These are phyloP conservation scores for Eimeria tenella DNA, from an alignment of 169 alveolate species.

Conservation along the genomic window DNA sequence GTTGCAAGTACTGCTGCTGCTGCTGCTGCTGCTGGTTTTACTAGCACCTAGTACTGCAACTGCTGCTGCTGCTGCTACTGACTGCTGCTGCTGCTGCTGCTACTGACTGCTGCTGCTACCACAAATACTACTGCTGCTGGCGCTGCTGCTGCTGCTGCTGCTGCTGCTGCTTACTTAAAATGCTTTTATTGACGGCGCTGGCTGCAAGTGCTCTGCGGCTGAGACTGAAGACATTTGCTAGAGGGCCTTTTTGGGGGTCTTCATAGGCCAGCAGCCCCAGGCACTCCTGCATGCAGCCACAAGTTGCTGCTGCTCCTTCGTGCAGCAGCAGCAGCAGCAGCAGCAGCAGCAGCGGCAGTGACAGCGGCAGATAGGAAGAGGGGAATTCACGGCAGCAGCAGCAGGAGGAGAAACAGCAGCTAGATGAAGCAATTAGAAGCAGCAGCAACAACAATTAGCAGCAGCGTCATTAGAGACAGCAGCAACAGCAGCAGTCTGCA, in stretches of 20 bases:
- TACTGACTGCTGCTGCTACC: background rate
- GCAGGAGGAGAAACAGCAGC: background rate
- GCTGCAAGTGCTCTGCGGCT: background rate
- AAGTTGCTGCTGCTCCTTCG: slow-evolving; percentile 26
- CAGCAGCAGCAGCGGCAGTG: background rate
- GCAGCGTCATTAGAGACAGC: too few relatives aligned
- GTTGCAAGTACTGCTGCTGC: slow-evolving; percentile 30
- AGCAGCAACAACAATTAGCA: background rate
- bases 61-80: slow-evolving; percentile 57
- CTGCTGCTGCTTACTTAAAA: background rate
- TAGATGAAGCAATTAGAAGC: background rate
- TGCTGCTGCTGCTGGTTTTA: too few relatives aligned
- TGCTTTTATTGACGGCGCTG: background rate
- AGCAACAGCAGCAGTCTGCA: too few relatives aligned
- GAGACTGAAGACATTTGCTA: background rate
- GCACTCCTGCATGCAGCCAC: background rate
- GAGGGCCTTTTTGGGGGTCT: background rate
- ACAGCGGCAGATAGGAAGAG: background rate
- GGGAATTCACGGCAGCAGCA: background rate
- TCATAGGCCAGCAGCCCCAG: background rate
- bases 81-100: slow-evolving; percentile 10
- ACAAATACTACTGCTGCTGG: background rate
- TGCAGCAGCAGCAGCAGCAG: background rate
- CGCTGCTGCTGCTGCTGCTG: slow-evolving; percentile 4
- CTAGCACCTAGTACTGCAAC: slow-evolving; percentile 27